These are phyloP conservation scores for Ophiosphaerella herpotricha DNA, from an alignment of 2,329 filamentous ascomycete species.

Conservation along the genomic window DNA sequence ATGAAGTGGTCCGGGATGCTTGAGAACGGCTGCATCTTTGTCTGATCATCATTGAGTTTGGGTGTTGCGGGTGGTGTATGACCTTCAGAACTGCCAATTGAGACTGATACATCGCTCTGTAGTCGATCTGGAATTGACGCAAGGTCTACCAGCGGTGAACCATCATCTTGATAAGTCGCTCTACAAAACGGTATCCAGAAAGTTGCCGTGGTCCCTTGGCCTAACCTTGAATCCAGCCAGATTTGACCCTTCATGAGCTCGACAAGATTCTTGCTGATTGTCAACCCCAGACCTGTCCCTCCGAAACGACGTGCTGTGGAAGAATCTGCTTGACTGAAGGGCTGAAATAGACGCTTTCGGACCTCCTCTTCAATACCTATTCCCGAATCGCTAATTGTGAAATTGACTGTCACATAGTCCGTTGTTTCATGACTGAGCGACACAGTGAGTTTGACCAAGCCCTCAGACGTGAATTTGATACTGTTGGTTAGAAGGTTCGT, in stretches of 20 bases:
- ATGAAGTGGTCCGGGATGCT: conserved; percentile 40
- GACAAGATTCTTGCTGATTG: conserved; percentile 77
- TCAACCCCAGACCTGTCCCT: conserved; percentile 76
- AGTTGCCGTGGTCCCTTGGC: conserved; percentile 71
- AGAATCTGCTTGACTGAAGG: conserved; percentile 81
- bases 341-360: conserved; percentile 72
- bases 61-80: conserved; percentile 51
- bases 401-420: conserved; percentile 70
- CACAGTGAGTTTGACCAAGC: conserved; percentile 62
- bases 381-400: conserved; percentile 76
- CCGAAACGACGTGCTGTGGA: conserved; percentile 80
- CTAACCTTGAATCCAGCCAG: conserved; percentile 67
- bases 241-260: conserved; percentile 82
- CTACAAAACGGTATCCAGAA: conserved; percentile 81
- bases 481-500: conserved; percentile 72
- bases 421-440: conserved; percentile 65
- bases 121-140: conserved; percentile 70
- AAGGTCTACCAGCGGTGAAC: conserved; percentile 63
- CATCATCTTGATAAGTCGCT: conserved; percentile 58
- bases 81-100: conserved; percentile 69
- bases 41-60: conserved; percentile 23
- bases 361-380: conserved; percentile 83
- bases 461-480: conserved; percentile 48
- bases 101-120: conserved; percentile 61
- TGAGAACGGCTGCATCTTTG: conserved; percentile 25